These are phyloP conservation scores for Scedosporium minutisporum DNA, from an alignment of 2,329 filamentous ascomycete genomes.

Conservation along the genomic window DNA sequence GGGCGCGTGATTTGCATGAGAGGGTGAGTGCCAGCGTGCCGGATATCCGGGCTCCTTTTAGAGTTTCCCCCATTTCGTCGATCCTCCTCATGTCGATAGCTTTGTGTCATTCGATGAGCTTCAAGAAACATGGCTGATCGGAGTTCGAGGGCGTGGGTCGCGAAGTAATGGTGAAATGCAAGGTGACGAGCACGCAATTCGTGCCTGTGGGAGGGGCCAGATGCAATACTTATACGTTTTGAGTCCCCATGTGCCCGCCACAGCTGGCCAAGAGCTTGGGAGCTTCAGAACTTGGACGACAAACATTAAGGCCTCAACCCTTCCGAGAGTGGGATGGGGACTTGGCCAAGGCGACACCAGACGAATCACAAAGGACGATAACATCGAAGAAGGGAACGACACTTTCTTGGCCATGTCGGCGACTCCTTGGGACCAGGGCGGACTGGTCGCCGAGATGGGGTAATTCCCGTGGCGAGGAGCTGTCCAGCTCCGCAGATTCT, in stretches of 20 bases:
- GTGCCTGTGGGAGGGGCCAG: neutral
- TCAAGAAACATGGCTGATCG: slow-evolving; percentile 1
- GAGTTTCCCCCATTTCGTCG: neutral
- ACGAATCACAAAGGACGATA: neutral
- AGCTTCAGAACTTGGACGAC: neutral
- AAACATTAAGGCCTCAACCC: neutral
- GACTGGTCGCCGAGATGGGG: neutral
- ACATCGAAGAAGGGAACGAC: neutral
- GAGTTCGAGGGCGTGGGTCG: neutral
- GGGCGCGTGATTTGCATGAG: neutral
- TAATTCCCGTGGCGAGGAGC: neutral
- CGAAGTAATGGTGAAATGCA: neutral
- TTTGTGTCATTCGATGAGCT: neutral
- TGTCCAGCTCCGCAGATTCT: neutral
- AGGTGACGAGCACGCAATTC: neutral
- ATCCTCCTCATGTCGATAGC: neutral
- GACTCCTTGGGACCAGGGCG: neutral
- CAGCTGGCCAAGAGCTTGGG: neutral
- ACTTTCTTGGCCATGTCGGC: neutral
- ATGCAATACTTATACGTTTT: neutral
- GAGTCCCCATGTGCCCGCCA: neutral
- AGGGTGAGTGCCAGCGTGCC: neutral
- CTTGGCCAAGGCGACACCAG: neutral
- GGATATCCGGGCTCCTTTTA: slow-evolving; percentile 1
- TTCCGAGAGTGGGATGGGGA: neutral